Conservation (phyloP, 202 grass and related monocot species). For the Digitaria exilis region DNA sequence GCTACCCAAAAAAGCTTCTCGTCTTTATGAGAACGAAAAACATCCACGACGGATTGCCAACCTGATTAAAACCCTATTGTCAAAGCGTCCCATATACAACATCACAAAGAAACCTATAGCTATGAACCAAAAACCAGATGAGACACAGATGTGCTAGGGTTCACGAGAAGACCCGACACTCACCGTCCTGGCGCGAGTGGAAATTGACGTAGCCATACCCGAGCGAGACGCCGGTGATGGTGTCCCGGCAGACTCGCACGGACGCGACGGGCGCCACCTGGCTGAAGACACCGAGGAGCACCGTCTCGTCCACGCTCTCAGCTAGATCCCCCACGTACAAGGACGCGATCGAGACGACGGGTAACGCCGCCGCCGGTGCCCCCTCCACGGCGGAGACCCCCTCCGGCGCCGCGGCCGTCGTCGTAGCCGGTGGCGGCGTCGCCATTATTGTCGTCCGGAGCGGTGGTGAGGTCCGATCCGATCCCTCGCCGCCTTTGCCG, state of each 20-base stretch:
- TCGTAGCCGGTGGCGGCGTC: background rate
- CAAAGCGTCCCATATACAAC: background rate
- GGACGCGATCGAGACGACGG: constrained; percentile 5
- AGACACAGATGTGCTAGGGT: no score
- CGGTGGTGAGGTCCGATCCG: no score
- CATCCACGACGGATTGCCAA: background rate
- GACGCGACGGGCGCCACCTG: constrained; percentile 32
- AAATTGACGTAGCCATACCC: constrained; percentile 61
- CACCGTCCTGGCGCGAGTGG: constrained; percentile 36
- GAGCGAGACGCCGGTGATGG: constrained; percentile 24
- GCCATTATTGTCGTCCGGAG: constrained; percentile 29
- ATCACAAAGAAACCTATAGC: background rate
- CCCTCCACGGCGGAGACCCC: background rate
- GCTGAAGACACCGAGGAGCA: constrained; percentile 32
- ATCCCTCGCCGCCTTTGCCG: no score
- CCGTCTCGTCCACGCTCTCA: constrained; percentile 6
- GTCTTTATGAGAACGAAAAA: background rate
- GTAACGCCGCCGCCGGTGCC: background rate
- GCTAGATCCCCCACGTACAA: constrained; percentile 59
- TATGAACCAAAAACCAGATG: background rate
- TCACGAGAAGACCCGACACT: background rate
- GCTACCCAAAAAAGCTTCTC: background rate
- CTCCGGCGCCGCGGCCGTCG: background rate
- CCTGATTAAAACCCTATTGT: background rate
- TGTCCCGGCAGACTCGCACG: constrained; percentile 53